Evolutionary conservation across 768 basidiomycete genomes (phyloP).

Genomic region (Mrakia hoshinonis): DNA sequence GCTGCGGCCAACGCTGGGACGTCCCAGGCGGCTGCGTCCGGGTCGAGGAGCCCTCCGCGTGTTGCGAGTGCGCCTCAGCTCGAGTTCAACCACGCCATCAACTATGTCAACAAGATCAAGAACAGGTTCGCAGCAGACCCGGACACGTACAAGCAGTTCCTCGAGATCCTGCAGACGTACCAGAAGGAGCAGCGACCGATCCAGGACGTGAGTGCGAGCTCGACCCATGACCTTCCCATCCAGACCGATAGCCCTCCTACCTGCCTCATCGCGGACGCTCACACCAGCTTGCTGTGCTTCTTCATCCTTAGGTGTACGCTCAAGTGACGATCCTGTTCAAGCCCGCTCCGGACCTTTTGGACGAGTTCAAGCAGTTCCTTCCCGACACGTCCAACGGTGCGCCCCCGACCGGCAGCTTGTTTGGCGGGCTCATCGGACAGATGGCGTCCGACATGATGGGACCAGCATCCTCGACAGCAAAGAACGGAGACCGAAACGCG

Average conservation of each 20-base stretch:
- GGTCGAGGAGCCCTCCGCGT: neutral
- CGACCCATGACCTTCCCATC: conserved; percentile 4
- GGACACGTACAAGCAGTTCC: conserved; percentile 56
- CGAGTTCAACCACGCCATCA: conserved; percentile 72
- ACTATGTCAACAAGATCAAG: conserved; percentile 98
- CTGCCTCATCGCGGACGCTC: neutral
- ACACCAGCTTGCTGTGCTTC: neutral
- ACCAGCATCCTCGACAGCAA: conserved; percentile 29
- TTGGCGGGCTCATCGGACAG: conserved; percentile 34
- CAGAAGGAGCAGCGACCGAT: conserved; percentile 51
- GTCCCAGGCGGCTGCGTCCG: neutral
- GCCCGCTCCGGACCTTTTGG: conserved; percentile 40
- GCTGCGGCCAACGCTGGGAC: neutral
- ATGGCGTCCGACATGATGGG: conserved; percentile 23
- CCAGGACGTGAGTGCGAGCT: conserved; percentile 46
- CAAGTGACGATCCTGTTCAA: conserved; percentile 42
- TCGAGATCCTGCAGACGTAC: conserved; percentile 47
- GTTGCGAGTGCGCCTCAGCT: conserved; percentile 22
- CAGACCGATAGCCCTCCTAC: neutral
- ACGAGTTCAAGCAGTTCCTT: conserved; percentile 43
- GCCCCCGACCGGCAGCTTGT: conserved; percentile 31
- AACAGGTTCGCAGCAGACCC: conserved; percentile 75
- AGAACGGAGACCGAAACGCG: conserved; percentile 22
- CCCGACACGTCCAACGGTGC: conserved; percentile 36
- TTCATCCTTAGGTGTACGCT: conserved; percentile 37